phyloP scores from a whole-genome alignment of 805 yeast genomes.

The Hyphopichia homilentoma region DNA sequence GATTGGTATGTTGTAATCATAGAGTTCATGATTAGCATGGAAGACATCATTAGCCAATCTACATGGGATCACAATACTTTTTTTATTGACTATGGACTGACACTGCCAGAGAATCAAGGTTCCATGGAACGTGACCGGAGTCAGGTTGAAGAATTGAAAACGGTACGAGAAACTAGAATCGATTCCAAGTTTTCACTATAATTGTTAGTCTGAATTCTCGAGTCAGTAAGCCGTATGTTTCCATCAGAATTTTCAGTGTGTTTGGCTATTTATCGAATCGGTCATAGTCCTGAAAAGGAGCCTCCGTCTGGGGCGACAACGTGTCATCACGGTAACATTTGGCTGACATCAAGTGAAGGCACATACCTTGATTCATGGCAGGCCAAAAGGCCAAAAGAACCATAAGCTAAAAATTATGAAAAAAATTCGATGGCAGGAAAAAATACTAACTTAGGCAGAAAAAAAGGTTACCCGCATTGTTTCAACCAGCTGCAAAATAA shows the following conservation, averaged over 20 bases:
- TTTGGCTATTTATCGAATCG: slow-evolving; percentile 68
- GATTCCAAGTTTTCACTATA: not conserved
- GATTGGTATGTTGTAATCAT: slow-evolving; percentile 40
- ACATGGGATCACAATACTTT: slow-evolving; percentile 4
- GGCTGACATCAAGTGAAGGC: not conserved
- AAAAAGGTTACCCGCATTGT: too few relatives aligned
- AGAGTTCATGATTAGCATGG: slow-evolving; percentile 63
- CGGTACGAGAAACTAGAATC: not conserved
- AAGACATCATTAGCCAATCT: slow-evolving; percentile 45
- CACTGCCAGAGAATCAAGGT: too few relatives aligned
- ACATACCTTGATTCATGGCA: too few relatives aligned
- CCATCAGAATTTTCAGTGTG: slow-evolving; percentile 70
- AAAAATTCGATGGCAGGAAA: too few relatives aligned
- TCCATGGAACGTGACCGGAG: too few relatives aligned
- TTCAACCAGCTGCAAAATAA: too few relatives aligned
- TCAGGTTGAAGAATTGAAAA: slow-evolving; percentile 1
- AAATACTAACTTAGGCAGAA: too few relatives aligned
- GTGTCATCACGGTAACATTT: slow-evolving; percentile 48
- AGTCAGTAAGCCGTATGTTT: too few relatives aligned
- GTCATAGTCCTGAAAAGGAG: slow-evolving; percentile 57
- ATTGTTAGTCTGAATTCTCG: slow-evolving; percentile 3
- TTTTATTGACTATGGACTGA: not conserved
- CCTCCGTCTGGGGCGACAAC: slow-evolving; percentile 78
- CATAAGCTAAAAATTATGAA: too few relatives aligned
- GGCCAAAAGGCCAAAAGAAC: too few relatives aligned